Evolutionary conservation across 495 filamentous ascomycete genomes (phyloP).

Genomic region (Neurospora sp.): DNA sequence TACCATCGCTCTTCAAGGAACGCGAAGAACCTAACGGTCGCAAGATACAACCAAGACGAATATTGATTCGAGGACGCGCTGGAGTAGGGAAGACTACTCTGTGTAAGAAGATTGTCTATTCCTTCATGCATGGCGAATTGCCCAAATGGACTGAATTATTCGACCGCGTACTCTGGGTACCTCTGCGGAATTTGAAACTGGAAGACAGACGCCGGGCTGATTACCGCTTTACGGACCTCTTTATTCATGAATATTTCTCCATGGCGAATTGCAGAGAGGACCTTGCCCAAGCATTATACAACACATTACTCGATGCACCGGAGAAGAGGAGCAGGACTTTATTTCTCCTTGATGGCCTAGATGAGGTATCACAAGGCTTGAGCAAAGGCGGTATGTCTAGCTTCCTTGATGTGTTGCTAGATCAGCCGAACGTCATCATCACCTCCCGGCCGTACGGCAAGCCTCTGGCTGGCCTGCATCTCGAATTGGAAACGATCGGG

Average conservation of each 20-base stretch:
- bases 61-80: background rate
- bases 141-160: slow-evolving; percentile 18
- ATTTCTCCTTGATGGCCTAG: slow-evolving; percentile 33
- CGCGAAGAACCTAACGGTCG: slow-evolving; percentile 12
- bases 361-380: slow-evolving; percentile 29
- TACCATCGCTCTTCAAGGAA: slow-evolving; percentile 19
- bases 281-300: slow-evolving; percentile 3
- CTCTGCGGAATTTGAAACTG: slow-evolving; percentile 20
- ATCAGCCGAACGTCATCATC: slow-evolving; percentile 27
- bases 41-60: slow-evolving; percentile 15
- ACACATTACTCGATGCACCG: slow-evolving; percentile 8
- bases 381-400: slow-evolving; percentile 8
- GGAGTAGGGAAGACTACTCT: slow-evolving; percentile 15
- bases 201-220: slow-evolving; percentile 8
- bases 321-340: slow-evolving; percentile 15
- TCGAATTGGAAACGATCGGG: slow-evolving; percentile 26
- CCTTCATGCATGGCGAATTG: slow-evolving; percentile 12
- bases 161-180: slow-evolving; percentile 31
- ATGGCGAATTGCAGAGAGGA: background rate
- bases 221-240: slow-evolving; percentile 15
- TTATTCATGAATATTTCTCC: slow-evolving; percentile 21
- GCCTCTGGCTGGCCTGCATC: slow-evolving; percentile 4
- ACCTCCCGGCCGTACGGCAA: slow-evolving; percentile 26
- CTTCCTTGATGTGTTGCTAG: slow-evolving; percentile 25
- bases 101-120: slow-evolving; percentile 33